phyloP scores from a whole-genome alignment of 495 filamentous ascomycete genomes.

The Penicillium maclennaniae region DNA sequence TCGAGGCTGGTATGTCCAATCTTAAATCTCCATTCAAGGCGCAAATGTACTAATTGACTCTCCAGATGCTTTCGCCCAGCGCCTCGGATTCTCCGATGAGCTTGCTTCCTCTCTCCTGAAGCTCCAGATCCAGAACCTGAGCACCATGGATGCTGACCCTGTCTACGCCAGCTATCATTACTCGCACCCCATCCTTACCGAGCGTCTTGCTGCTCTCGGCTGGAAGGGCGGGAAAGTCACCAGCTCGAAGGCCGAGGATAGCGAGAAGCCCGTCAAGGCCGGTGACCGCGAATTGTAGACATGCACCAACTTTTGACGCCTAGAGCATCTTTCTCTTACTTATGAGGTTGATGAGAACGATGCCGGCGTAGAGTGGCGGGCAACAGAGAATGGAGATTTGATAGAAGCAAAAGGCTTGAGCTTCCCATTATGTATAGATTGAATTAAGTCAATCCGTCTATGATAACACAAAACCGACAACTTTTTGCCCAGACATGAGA shows the following conservation, averaged over 20 bases:
- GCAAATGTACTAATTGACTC: neutral
- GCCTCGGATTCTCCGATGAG: constrained; percentile 79
- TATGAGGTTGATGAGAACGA: constrained; percentile 4
- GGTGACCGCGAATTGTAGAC: constrained; percentile 55
- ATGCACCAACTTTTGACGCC: neutral
- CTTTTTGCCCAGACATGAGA: constrained; percentile 22
- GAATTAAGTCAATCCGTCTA: constrained; percentile 8
- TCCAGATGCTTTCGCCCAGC: constrained; percentile 73
- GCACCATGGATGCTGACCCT: constrained; percentile 98
- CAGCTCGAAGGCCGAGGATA: constrained; percentile 45
- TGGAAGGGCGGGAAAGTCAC: constrained; percentile 67
- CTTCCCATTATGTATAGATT: constrained; percentile 10
- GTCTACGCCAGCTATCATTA: constrained; percentile 97
- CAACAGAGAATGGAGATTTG: neutral
- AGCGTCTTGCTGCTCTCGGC: constrained; percentile 83
- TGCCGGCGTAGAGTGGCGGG: neutral
- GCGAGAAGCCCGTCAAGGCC: constrained; percentile 52
- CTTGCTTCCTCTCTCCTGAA: constrained; percentile 88
- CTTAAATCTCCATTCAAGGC: neutral
- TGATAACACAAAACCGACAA: constrained; percentile 6
- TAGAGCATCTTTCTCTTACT: constrained; percentile 8
- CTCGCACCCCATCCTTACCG: constrained; percentile 93
- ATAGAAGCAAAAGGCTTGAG: constrained; percentile 4
- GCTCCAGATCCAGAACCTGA: constrained; percentile 95
- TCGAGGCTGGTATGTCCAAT: constrained; percentile 71